phyloP scores from a whole-genome alignment of 306 rosid species.

The Ceratonia siliqua region DNA sequence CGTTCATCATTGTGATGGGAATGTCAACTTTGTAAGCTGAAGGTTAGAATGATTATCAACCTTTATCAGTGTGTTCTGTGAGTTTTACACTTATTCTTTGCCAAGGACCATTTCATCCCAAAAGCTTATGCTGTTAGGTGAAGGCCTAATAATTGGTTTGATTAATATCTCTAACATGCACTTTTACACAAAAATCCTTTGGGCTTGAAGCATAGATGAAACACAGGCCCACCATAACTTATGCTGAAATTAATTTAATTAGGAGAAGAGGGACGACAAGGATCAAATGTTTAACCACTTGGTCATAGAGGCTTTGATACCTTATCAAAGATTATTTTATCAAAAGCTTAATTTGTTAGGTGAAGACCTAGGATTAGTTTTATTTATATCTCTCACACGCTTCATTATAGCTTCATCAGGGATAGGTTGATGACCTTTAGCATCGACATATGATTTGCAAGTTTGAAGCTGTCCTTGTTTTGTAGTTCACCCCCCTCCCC shows the following conservation, averaged over 20 bases:
- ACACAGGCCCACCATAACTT: neutral
- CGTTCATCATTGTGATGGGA: conserved; percentile 7
- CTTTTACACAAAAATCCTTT: neutral
- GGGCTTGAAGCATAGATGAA: neutral
- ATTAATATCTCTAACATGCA: neutral
- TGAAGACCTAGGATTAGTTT: no score
- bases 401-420: neutral
- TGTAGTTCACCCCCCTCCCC: neutral
- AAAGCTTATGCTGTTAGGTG: neutral
- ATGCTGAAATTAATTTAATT: neutral
- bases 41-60: conserved; percentile 5
- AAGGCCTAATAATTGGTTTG: neutral
- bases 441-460: neutral
- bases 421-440: conserved; percentile 26
- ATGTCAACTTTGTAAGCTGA: neutral
- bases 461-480: neutral
- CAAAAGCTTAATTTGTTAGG: no score
- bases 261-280: neutral
- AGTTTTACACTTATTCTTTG: conserved; percentile 6
- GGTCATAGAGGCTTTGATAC: no score
- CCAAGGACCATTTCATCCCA: neutral
- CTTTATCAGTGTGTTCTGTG: conserved; percentile 8
- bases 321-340: no score
- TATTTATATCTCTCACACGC: neutral
- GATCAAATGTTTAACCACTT: neutral